These are phyloP conservation scores for Aureobasidium sp. DNA, from an alignment of 2,329 filamentous ascomycete genomes.

Conservation along the genomic window DNA sequence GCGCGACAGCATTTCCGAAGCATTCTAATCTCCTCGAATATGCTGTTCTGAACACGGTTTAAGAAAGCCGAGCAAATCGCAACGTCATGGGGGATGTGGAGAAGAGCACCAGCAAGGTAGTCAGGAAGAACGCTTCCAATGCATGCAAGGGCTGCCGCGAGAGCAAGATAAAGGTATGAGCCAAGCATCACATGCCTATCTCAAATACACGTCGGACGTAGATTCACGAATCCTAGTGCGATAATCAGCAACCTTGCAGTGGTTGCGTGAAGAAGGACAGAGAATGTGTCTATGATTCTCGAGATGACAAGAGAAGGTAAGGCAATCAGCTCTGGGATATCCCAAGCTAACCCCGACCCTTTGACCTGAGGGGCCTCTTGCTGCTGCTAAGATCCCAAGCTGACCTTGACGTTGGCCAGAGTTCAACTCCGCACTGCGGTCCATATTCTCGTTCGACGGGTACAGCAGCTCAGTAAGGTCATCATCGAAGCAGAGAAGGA, in stretches of 20 bases:
- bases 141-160: slow-evolving; percentile 19
- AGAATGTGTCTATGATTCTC: slow-evolving; percentile 23
- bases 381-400: neutral
- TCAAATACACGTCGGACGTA: neutral
- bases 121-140: slow-evolving; percentile 19
- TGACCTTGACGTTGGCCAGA: neutral
- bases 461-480: slow-evolving; percentile 9
- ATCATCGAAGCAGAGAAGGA: slow-evolving; percentile 11
- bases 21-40: neutral
- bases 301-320: slow-evolving; percentile 28
- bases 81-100: neutral
- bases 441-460: neutral
- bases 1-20: neutral
- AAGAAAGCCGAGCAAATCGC: neutral
- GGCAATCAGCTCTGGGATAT: neutral
- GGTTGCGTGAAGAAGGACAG: slow-evolving; percentile 24
- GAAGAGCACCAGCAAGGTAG: neutral
- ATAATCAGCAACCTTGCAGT: slow-evolving; percentile 17
- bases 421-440: slow-evolving; percentile 9
- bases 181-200: neutral
- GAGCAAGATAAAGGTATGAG: slow-evolving; percentile 18
- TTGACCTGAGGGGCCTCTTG: no score
- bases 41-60: neutral
- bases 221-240: slow-evolving; percentile 14
- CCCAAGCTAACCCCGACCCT: neutral